These are phyloP conservation scores for Cladochytrium replicatum DNA, from an alignment of 192 early-diverging fungal genomes.

Conservation along the genomic window DNA sequence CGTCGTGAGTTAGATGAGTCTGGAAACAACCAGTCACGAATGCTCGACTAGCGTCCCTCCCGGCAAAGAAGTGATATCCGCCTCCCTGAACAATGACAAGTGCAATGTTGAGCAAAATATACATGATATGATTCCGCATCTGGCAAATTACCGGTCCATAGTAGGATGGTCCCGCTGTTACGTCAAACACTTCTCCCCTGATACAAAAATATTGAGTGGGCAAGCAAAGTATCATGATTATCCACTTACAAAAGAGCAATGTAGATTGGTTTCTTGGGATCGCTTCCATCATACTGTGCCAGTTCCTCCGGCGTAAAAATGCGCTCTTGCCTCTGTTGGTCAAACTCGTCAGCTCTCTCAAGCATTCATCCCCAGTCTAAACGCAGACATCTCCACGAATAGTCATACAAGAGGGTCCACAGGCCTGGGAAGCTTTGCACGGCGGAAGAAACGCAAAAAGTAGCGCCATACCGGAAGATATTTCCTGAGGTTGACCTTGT, in stretches of 20 bases:
- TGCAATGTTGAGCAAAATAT: not conserved
- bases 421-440: too few relatives aligned
- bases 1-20: constrained; percentile 87
- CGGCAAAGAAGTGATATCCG: constrained; percentile 81
- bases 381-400: too few relatives aligned
- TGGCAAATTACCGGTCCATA: constrained; percentile 62
- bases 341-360: too few relatives aligned
- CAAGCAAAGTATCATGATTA: not conserved
- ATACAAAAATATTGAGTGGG: constrained; percentile 1
- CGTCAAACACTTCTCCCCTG: constrained; percentile 94
- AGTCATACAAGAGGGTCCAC: too few relatives aligned
- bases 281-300: constrained; percentile 71
- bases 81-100: constrained; percentile 36
- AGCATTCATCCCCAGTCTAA: too few relatives aligned
- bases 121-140: not conserved
- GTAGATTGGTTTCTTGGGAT: constrained; percentile 73
- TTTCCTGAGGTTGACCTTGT: constrained; percentile 24
- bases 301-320: constrained; percentile 73
- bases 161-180: constrained; percentile 59
- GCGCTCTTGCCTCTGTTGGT: constrained; percentile 39
- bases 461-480: constrained; percentile 20
- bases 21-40: constrained; percentile 93
- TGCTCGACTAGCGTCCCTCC: constrained; percentile 84
- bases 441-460: too few relatives aligned
- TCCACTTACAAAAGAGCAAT: constrained; percentile 67